Percentiles rank a stretch among this genome's conserved stretches.
These are phyloP conservation scores for Danielia oregonensis DNA, from an alignment of 805 yeast species.

Conservation along the genomic window DNA sequence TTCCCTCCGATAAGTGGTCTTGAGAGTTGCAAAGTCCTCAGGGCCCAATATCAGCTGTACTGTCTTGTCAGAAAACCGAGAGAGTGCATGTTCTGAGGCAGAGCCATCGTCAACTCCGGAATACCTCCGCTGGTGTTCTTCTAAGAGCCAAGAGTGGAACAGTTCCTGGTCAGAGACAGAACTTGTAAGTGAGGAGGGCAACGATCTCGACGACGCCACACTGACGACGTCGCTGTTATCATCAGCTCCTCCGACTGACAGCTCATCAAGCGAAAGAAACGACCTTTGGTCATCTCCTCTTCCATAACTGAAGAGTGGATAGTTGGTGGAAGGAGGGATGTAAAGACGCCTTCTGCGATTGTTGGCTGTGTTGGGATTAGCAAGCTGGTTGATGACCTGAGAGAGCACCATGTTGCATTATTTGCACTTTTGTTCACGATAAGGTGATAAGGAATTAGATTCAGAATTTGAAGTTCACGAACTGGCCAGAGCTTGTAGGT, in stretches of 20 bases:
- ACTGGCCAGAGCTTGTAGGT: background rate
- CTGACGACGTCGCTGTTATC: conserved; percentile 37
- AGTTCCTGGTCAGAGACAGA: conserved; percentile 38
- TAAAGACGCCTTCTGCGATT: conserved; percentile 38
- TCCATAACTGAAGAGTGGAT: conserved; percentile 41
- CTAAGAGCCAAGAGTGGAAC: conserved; percentile 41
- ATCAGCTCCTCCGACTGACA: conserved; percentile 28
- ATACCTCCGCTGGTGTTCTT: conserved; percentile 39
- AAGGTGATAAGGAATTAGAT: background rate
- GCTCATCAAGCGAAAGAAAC: conserved; percentile 37
- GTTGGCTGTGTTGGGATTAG: conserved; percentile 33
- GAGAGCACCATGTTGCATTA: conserved; percentile 41
- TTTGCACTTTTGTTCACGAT: background rate
- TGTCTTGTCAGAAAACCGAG: conserved; percentile 5
- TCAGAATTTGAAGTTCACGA: background rate
- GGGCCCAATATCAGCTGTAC: conserved; percentile 10
- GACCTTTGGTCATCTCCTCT: conserved; percentile 43
- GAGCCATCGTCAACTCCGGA: conserved; percentile 19
- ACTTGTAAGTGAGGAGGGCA: conserved; percentile 38
- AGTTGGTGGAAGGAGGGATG: conserved; percentile 43
- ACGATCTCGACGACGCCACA: conserved; percentile 37
- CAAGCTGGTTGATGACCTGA: conserved; percentile 35
- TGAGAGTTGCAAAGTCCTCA: conserved; percentile 31
- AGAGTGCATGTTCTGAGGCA: conserved; percentile 4
- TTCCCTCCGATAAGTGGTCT: conserved; percentile 27